These are phyloP conservation scores for Lecanoromycetidae sp. DNA, from an alignment of 2,329 filamentous ascomycete species.

Conservation along the genomic window DNA sequence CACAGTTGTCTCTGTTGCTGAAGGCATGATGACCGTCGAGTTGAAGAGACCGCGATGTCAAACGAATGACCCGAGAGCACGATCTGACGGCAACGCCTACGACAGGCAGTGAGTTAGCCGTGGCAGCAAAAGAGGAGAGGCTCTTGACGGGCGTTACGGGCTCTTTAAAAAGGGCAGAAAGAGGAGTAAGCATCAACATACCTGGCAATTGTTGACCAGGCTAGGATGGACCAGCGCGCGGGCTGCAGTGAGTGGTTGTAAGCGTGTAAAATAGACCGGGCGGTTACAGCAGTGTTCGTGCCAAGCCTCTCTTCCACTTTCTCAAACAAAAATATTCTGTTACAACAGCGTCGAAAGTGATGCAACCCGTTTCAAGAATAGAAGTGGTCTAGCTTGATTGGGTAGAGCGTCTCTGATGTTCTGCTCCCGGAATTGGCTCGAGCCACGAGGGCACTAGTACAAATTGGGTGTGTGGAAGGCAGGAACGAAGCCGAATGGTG, in stretches of 20 bases:
- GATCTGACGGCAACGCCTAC: conserved; percentile 16
- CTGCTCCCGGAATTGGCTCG: conserved; percentile 2
- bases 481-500: conserved; percentile 11
- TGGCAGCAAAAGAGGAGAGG: conserved; percentile 12
- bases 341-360: conserved; percentile 16
- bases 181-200: conserved; percentile 3
- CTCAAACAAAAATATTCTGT: conserved; percentile 14
- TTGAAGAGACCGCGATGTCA: conserved; percentile 8
- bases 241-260: background rate
- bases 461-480: background rate
- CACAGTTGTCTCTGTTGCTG: conserved; percentile 4
- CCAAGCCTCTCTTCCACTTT: conserved; percentile 6
- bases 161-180: conserved; percentile 5
- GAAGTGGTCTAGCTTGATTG: conserved; percentile 9
- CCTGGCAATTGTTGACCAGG: background rate
- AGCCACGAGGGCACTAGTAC: conserved; percentile 14
- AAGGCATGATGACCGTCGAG: conserved; percentile 13
- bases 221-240: background rate
- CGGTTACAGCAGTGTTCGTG: conserved; percentile 15
- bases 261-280: conserved; percentile 12
- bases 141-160: background rate
- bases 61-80: conserved; percentile 13
- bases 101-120: conserved; percentile 16
- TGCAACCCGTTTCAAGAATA: conserved; percentile 15
- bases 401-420: background rate